Base-by-base conservation (phyloP, 495 filamentous ascomycete genomes). In the Neurospora tetraspora region DNA sequence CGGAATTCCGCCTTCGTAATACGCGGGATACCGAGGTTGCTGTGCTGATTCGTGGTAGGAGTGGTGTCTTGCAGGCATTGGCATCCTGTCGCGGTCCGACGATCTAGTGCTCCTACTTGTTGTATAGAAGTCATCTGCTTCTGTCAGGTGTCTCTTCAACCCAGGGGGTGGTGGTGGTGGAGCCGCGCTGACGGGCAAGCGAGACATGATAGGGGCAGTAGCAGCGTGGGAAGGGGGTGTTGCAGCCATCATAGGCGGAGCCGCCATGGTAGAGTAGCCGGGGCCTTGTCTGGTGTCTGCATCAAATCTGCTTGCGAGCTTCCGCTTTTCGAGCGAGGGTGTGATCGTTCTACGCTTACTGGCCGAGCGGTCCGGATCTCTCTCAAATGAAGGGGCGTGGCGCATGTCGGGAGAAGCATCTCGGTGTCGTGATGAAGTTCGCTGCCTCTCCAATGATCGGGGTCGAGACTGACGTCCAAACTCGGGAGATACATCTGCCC, bases 241-340 rank as follows among this genome's bases (percentile, higher is more conserved):
- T 70, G 73, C 71, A n/a, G 73, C 53, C 47, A 72, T 74, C 31
- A 71, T 68, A 9, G 76, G 77, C 8, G 73, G 65, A 36, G 74
- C 71, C 23, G 74, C 70, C 38, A 70, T 69, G 27, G 69, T 71
- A 3, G 73, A 72, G 38, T 76, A 69, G 12, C 68, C 61, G 18
- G 73, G 77, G 31, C 38, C 71, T 10, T 76, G 75, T 53, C 78
- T 74, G 70, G 70, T 79, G 18, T 83, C 84, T 23, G 80, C 77
- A 37, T 84, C 84, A 73, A 86, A 83, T 59, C 85, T 78, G 71
- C 81, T 81, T 18, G 82, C 83, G 20, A 86, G 53, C 27, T 31
- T 65, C 27, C 53, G 53, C 53, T 65, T 65, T 36, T 65, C 53
- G 27, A 65, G 23, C 27, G 53, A 27, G 27, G 53, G 27, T 65